Conservation (phyloP, 257 asterid species). For the Paraleonurus japonicus region DNA sequence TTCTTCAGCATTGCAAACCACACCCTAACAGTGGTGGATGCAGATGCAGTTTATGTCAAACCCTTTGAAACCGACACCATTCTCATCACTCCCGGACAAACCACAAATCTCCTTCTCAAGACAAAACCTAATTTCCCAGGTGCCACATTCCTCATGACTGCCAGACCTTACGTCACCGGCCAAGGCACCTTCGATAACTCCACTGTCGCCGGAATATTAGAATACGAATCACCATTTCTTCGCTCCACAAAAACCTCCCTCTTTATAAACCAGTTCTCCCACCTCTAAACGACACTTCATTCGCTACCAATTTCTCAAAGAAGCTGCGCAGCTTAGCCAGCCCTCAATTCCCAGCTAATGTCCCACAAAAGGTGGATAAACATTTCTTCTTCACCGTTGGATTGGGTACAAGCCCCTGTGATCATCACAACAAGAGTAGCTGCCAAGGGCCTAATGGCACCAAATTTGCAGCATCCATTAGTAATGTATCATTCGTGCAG, state of each 20-base stretch:
- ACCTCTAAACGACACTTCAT: slow-evolving; percentile 35
- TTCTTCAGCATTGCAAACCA: slow-evolving; percentile 28
- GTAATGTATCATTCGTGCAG: slow-evolving; percentile 31
- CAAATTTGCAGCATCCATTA: slow-evolving; percentile 37
- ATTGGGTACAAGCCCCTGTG: slow-evolving; percentile 20
- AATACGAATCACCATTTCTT: slow-evolving; percentile 3
- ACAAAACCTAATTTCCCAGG: slow-evolving; percentile 2
- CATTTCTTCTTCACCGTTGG: slow-evolving; percentile 32
- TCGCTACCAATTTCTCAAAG: slow-evolving; percentile 30
- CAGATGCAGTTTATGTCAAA: slow-evolving; percentile 18
- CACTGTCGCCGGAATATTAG: slow-evolving; percentile 21
- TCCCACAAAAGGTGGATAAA: slow-evolving; percentile 32
- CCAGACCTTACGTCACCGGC: slow-evolving; percentile 23
- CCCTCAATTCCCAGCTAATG: slow-evolving; percentile 33
- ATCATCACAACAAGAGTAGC: slow-evolving; percentile 23
- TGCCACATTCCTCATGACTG: slow-evolving; percentile 21
- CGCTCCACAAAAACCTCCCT: slow-evolving; percentile 26
- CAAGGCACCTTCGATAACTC: slow-evolving; percentile 27
- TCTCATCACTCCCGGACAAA: slow-evolving; percentile 21
- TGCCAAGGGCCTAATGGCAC: slow-evolving; percentile 48
- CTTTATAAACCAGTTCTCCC: slow-evolving; percentile 37
- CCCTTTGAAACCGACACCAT: slow-evolving; percentile 22
- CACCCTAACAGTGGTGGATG: slow-evolving; percentile 18
- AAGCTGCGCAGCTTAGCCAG: slow-evolving; percentile 34
- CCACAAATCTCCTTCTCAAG: slow-evolving; percentile 24